phyloP scores from a whole-genome alignment of 2,329 filamentous ascomycete species.

The Myriangium duriaei region DNA sequence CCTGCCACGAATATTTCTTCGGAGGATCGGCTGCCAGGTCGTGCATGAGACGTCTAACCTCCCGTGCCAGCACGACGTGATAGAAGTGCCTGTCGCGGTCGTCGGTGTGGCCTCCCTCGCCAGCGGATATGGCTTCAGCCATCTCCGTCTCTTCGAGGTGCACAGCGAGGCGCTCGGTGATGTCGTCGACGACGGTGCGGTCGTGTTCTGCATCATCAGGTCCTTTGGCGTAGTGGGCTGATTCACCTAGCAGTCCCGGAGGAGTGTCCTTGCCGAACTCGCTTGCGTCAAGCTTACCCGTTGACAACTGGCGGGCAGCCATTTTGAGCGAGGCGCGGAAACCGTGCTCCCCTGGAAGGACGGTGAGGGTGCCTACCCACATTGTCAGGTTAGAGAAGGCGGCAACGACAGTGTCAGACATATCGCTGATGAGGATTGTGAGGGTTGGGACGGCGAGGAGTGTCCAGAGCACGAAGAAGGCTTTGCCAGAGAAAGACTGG shows the following conservation, averaged over 20 bases:
- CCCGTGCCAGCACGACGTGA: conserved; percentile 34
- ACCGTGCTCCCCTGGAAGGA: conserved; percentile 38
- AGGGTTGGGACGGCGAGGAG: conserved; percentile 42
- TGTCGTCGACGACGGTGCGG: conserved; percentile 10
- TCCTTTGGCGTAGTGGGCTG: background rate
- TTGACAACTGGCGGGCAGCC: conserved; percentile 11
- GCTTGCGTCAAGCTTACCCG: conserved; percentile 11
- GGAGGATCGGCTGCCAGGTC: conserved; percentile 28
- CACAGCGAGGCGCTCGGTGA: conserved; percentile 22
- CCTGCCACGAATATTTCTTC: conserved; percentile 24
- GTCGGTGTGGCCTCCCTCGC: conserved; percentile 28
- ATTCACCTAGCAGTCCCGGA: conserved; percentile 3
- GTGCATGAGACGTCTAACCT: conserved; percentile 31
- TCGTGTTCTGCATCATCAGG: conserved; percentile 6
- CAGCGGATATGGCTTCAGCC: conserved; percentile 29
- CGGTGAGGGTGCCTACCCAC: conserved; percentile 42
- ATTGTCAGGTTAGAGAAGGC: conserved; percentile 42
- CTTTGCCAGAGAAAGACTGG: conserved; percentile 37
- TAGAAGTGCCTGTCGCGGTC: conserved; percentile 41
- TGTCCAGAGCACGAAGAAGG: conserved; percentile 47
- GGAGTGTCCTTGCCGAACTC: conserved; percentile 13
- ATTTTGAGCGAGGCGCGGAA: conserved; percentile 23
- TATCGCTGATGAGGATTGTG: conserved; percentile 42
- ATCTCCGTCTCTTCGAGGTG: conserved; percentile 33
- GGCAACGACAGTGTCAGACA: conserved; percentile 44